Percentiles rank a stretch among this genome's conserved stretches.
Conservation (phyloP, 148 eudicot genomes). For the Vaccinium macrocarpon region DNA sequence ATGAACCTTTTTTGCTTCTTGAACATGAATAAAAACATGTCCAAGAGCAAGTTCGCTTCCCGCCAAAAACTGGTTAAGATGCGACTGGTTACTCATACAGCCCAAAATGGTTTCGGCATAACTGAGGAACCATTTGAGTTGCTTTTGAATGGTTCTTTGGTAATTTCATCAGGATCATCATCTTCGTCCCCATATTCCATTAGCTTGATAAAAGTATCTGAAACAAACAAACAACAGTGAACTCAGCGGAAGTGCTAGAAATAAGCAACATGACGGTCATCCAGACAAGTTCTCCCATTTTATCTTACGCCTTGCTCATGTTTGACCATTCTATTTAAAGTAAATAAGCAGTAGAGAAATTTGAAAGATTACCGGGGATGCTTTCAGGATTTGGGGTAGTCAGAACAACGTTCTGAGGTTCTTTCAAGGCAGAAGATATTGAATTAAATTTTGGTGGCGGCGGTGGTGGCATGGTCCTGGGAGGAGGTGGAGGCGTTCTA, state of each 20-base stretch:
- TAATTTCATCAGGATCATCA: slow-evolving; percentile 40
- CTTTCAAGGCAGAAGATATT: slow-evolving; percentile 22
- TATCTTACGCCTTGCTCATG: background rate
- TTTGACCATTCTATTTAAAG: background rate
- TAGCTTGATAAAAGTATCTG: slow-evolving; percentile 80
- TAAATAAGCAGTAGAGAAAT: slow-evolving; percentile 1
- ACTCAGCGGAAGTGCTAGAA: background rate
- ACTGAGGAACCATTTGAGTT: slow-evolving; percentile 25
- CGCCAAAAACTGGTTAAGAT: background rate
- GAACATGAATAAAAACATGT: background rate
- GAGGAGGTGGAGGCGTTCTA: slow-evolving; percentile 43
- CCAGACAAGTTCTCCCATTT: background rate
- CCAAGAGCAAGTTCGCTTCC: background rate
- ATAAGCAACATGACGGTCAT: background rate
- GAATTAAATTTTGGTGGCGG: slow-evolving; percentile 46
- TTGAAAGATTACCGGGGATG: slow-evolving; percentile 56
- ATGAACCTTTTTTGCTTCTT: background rate
- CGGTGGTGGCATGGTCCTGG: slow-evolving; percentile 39
- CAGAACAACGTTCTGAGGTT: slow-evolving; percentile 21
- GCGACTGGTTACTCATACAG: slow-evolving; percentile 38
- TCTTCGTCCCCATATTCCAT: slow-evolving; percentile 89
- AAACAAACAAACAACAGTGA: slow-evolving; percentile 19
- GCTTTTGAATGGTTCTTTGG: slow-evolving; percentile 20
- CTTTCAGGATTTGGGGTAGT: slow-evolving; percentile 27
- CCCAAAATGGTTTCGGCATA: slow-evolving; percentile 71